Base-by-base conservation (phyloP, 345 rosid genomes). In the Melastoma malabathricum region DNA sequence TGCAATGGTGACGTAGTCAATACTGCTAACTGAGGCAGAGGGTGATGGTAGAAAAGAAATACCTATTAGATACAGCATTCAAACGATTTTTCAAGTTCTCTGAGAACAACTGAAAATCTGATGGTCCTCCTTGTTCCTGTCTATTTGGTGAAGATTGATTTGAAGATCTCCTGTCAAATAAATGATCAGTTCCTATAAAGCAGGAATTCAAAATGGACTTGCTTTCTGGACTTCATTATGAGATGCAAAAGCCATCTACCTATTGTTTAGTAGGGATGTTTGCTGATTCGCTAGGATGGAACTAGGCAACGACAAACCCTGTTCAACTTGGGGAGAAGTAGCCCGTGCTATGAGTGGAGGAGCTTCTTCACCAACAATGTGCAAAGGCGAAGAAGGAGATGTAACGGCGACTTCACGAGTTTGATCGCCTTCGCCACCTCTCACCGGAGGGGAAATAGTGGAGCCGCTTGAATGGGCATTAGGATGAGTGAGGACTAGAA, bases 111-210 rank as follows among this genome's bases (percentile, higher is more conserved):
- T 80, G 98, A 39, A 75, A 61, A 20, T 87, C 96, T 1, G 98
- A 92, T 52, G 93, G 87, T 55, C 96, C 95, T 15, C 83, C 96
- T 71, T 74, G 75, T 47, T 87, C 93, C 66, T 84, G 93, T 69
- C 59, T 71, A 61, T 57, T 75, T 51, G 75, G 75, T 44, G 86
- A 74, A 66, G 81, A 71, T 39, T 73, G 81, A 64, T 48, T 66
- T 49, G 72, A 67, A 53, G 79, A 69, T 55, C 84, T 66, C 61
- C 75, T 75, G 64, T 17, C 64, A 57, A 46, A 52, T 41, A 50
- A 50, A 44, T 8, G 60, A 49, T 22, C 46, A 50, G 23, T 22
- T 56, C 18, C 20, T 1, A 53, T 49, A 43, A 14, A 47, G 44
- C 20, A 27, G 1, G 14, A 13, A 52, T 22, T 1, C 38, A 31